These are phyloP conservation scores for Prunus mira DNA, from an alignment of 306 rosid genomes.

Conservation along the genomic window DNA sequence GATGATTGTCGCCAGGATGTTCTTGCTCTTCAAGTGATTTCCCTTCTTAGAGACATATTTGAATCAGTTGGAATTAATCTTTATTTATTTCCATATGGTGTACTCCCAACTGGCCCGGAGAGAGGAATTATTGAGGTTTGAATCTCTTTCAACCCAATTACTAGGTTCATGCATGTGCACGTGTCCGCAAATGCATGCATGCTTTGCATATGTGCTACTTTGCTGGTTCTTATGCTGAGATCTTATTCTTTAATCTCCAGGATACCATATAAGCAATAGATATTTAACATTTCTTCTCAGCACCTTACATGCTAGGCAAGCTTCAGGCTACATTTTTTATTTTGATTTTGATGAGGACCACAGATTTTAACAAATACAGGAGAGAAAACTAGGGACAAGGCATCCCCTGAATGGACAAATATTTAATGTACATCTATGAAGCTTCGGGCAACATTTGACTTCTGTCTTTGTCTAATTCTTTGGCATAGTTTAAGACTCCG, in stretches of 20 bases:
- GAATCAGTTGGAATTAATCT: constrained; percentile 87
- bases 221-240: constrained; percentile 4
- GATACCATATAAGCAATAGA: background rate
- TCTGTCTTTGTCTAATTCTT: background rate
- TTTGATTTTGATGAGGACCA: background rate
- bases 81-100: constrained; percentile 91
- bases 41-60: constrained; percentile 94
- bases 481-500: background rate
- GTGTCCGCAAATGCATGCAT: background rate
- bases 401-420: background rate
- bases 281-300: background rate
- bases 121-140: constrained; percentile 93
- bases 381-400: background rate
- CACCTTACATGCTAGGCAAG: background rate
- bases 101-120: constrained; percentile 94
- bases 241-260: background rate
- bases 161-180: constrained; percentile 5
- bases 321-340: background rate
- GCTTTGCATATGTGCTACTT: background rate
- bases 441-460: background rate
- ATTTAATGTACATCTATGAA: background rate
- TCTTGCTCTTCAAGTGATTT: constrained; percentile 97
- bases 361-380: background rate
- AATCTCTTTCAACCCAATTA: constrained; percentile 10
- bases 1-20: constrained; percentile 99